A percentile compares a stretch with the other conserved stretches of the same genome.
Evolutionary conservation across 345 rosid genomes (phyloP).

Genomic region (Clarkia xantiana): DNA sequence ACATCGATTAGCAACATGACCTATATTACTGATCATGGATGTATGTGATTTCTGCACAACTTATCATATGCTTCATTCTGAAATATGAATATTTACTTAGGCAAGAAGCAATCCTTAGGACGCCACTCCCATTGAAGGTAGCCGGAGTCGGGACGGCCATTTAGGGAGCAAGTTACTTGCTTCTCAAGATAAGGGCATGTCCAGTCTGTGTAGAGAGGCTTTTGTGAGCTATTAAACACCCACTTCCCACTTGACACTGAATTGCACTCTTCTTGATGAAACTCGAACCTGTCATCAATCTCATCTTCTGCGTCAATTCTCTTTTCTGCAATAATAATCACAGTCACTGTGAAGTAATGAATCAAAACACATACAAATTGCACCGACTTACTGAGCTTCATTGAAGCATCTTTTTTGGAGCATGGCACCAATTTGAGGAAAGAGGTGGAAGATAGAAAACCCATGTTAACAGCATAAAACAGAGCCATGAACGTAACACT

Average conservation of each 20-base stretch:
- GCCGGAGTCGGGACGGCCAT: slow-evolving; percentile 55
- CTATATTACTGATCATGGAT: no score
- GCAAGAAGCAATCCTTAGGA: slow-evolving; percentile 74
- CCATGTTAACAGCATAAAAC: slow-evolving; percentile 39
- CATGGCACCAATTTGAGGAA: slow-evolving; percentile 36
- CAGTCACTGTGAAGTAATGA: neutral
- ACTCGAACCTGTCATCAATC: slow-evolving; percentile 66
- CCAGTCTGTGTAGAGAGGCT: slow-evolving; percentile 63
- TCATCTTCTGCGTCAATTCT: slow-evolving; percentile 14
- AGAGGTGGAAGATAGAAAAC: slow-evolving; percentile 29
- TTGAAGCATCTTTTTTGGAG: slow-evolving; percentile 23
- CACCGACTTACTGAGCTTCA: slow-evolving; percentile 39
- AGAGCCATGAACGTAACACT: slow-evolving; percentile 42
- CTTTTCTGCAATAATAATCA: slow-evolving; percentile 12
- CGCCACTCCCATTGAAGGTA: slow-evolving; percentile 91
- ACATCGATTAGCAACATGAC: no score
- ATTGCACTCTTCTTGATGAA: slow-evolving; percentile 67
- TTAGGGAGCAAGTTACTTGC: slow-evolving; percentile 60
- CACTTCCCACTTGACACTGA: slow-evolving; percentile 53
- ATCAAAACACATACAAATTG: neutral
- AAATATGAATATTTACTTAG: slow-evolving; percentile 26
- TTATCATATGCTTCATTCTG: no score
- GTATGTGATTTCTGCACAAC: no score
- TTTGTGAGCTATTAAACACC: slow-evolving; percentile 49
- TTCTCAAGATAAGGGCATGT: slow-evolving; percentile 71